phyloP scores from a whole-genome alignment of 2,329 filamentous ascomycete species.

The Orbilia javanica region DNA sequence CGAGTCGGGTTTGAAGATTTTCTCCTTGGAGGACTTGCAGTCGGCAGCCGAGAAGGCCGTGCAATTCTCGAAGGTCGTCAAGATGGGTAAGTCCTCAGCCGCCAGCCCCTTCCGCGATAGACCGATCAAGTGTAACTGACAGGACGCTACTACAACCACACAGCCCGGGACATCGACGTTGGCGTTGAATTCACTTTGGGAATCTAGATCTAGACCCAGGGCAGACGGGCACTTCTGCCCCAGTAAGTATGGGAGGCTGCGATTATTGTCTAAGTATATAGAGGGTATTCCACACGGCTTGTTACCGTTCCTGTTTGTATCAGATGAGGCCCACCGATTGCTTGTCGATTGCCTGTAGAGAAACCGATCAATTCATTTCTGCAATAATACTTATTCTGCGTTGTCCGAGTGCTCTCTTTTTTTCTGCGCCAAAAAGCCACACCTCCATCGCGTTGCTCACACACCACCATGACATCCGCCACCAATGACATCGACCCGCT shows the following conservation, averaged over 20 bases:
- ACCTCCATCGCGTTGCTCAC: background rate
- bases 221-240: background rate
- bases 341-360: constrained; percentile 1
- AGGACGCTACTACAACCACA: constrained; percentile 62
- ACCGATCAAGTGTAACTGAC: constrained; percentile 39
- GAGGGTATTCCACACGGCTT: constrained; percentile 18
- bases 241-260: constrained; percentile 15
- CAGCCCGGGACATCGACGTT: constrained; percentile 94
- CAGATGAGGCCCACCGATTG: constrained; percentile 4
- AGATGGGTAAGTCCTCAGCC: constrained; percentile 80
- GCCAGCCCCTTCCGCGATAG: background rate
- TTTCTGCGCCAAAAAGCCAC: constrained; percentile 2
- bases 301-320: constrained; percentile 14
- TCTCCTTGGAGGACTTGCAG: constrained; percentile 98
- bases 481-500: constrained; percentile 14
- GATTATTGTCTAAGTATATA: constrained; percentile 18
- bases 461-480: constrained; percentile 24
- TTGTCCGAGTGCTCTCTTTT: background rate
- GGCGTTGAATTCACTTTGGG: constrained; percentile 94
- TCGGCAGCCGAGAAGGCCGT: constrained; percentile 97
- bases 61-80: constrained; percentile 98
- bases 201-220: constrained; percentile 97
- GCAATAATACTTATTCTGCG: background rate
- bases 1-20: constrained; percentile 98
- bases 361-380: constrained; percentile 7